Base-by-base conservation (phyloP, 1,284 basidiomycete species). In the Athelia psychrophila region DNA sequence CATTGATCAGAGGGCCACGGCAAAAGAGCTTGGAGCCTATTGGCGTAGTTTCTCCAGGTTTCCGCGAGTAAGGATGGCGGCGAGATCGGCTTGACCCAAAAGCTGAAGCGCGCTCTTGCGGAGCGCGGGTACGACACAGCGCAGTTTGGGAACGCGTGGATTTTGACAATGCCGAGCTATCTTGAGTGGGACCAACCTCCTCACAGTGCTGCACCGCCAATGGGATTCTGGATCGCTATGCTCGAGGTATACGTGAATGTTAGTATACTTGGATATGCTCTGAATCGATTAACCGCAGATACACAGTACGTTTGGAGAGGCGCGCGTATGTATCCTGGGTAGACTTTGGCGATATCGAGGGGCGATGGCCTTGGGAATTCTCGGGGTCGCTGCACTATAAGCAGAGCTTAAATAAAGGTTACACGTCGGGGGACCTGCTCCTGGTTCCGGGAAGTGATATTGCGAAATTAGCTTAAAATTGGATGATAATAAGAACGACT, bases 241-340 rank as follows among this genome's bases (percentile, higher is more conserved):
- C 67, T 91, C 3, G 88, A 84, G 73, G 81, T 82, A 50, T 64
- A 38, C 47, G 13, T 30, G 5, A 5, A 25, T 40, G 24, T 44
- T 44, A 38, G 19, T 30, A 44, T 16, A n/a, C 45, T 18, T 40
- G 47, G 20, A 35, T 18, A 44, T 22, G 35, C 46, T 42, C n/a
- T 22, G 36, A 33, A n/a, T 46, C 55, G 23, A 48, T 20, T 6
- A 25, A 49, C 30, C 36, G 3, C 51, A 91, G 79, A 83, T 91
- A 13, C 88, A 91, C 62, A 92, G 90, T 61, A 90, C 88, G 0
- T 91, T 91, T 63, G 80, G 81, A 3, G 88, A 92, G 67, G 76
- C 79, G 48, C 89, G 87, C 65, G 77, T 84, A 8, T 76, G 85
- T 58, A 64, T 82, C 20, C 67, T 89, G n/a, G n/a, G n/a, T n/a